Evolutionary conservation across 192 early-diverging fungal species (phyloP).

Genomic region (Helicostylum pulchrum): DNA sequence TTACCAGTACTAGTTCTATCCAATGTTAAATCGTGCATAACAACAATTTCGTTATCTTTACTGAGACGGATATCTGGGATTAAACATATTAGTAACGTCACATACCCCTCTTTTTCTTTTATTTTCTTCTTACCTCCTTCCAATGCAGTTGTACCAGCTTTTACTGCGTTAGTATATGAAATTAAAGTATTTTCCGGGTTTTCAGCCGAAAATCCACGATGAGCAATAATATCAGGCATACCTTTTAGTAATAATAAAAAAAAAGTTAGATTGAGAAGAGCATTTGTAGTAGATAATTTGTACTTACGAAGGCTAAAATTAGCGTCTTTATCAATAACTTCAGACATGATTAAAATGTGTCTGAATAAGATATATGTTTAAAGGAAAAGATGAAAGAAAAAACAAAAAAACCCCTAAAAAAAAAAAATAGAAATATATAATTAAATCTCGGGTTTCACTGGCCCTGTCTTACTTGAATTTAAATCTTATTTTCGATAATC

Average conservation of each 20-base stretch:
- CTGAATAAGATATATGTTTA: too few species aligned
- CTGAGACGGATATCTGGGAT: slow-evolving; percentile 49
- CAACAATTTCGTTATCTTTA: slow-evolving; percentile 49
- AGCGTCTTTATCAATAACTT: too few species aligned
- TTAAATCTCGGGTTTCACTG: neutral
- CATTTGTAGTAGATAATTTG: too few species aligned
- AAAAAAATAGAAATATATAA: too few species aligned
- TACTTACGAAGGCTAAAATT: too few species aligned
- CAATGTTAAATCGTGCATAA: slow-evolving; percentile 53
- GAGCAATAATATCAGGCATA: slow-evolving; percentile 34
- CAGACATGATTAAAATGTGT: too few species aligned
- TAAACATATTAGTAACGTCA: neutral
- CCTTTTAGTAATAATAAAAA: neutral
- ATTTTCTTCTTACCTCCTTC: slow-evolving; percentile 38
- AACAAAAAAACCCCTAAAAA: too few species aligned
- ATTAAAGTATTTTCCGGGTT: slow-evolving; percentile 57
- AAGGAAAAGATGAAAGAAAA: too few species aligned
- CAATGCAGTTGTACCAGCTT: slow-evolving; percentile 47
- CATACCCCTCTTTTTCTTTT: neutral
- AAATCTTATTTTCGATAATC: too few species aligned
- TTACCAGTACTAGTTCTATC: slow-evolving; percentile 50
- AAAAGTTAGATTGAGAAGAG: too few species aligned
- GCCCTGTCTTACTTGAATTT: too few species aligned
- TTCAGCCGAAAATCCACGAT: slow-evolving; percentile 47
- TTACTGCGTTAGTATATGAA: slow-evolving; percentile 47